These are phyloP conservation scores for Tulasnella sp. DNA, from an alignment of 768 basidiomycete species.

Conservation along the genomic window DNA sequence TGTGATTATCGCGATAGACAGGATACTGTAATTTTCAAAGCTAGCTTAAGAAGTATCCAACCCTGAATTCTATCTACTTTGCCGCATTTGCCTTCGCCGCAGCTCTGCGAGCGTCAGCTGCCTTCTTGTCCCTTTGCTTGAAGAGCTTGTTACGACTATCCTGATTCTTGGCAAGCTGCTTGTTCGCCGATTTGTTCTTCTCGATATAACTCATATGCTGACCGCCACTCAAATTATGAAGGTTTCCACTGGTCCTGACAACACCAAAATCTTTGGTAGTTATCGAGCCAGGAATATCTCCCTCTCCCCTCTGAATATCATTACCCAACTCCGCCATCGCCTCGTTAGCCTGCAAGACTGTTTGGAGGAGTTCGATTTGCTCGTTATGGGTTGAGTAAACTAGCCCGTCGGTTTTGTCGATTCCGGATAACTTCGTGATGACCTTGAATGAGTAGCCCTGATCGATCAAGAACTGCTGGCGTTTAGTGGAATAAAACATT, in stretches of 20 bases:
- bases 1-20: too few relatives aligned
- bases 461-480: slow-evolving; percentile 96
- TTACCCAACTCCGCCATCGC: slow-evolving; percentile 77
- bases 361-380: slow-evolving; percentile 92
- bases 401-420: slow-evolving; percentile 71
- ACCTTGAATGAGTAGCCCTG: slow-evolving; percentile 99
- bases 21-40: too few relatives aligned
- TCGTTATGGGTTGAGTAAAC: slow-evolving; percentile 86
- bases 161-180: slow-evolving; percentile 27
- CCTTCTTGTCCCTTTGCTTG: slow-evolving; percentile 22
- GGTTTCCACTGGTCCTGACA: slow-evolving; percentile 68
- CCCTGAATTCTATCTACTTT: background rate
- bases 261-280: slow-evolving; percentile 27
- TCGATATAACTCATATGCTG: slow-evolving; percentile 90
- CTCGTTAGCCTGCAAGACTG: slow-evolving; percentile 83
- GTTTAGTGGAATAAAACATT: slow-evolving; percentile 98
- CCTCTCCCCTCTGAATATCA: slow-evolving; percentile 61
- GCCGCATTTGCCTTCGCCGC: slow-evolving; percentile 13
- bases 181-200: slow-evolving; percentile 84
- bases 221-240: slow-evolving; percentile 73
- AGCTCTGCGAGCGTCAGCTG: slow-evolving; percentile 18
- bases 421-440: slow-evolving; percentile 91
- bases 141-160: slow-evolving; percentile 23
- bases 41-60: background rate
- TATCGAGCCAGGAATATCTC: slow-evolving; percentile 72